These are phyloP conservation scores for Umbelopsis sp. DNA, from an alignment of 192 early-diverging fungal genomes.

Conservation along the genomic window DNA sequence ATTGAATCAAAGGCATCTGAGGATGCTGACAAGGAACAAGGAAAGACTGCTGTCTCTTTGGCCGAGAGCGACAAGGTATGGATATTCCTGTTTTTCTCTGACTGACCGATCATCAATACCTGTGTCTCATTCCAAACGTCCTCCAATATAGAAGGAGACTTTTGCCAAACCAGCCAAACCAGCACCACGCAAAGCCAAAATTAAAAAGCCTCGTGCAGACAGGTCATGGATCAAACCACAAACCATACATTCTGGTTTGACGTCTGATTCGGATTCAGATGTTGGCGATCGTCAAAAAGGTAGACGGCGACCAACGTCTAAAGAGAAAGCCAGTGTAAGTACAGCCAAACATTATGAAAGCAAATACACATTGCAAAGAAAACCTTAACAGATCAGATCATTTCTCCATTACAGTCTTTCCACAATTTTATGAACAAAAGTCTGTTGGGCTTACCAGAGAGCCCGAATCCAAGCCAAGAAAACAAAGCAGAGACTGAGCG, in stretches of 20 bases:
- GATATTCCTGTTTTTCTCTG: too few relatives aligned
- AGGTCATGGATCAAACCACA: conserved; percentile 19
- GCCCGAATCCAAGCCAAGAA: background rate
- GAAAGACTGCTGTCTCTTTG: too few relatives aligned
- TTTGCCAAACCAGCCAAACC: conserved; percentile 6
- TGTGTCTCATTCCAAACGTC: background rate
- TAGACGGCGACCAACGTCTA: background rate
- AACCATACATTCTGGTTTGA: conserved; percentile 2
- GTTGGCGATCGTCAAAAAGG: conserved; percentile 13
- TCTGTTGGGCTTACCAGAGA: background rate
- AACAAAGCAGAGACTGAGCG: background rate
- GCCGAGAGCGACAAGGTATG: too few relatives aligned
- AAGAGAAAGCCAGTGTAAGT: background rate
- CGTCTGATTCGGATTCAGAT: conserved; percentile 10
- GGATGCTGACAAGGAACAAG: too few relatives aligned
- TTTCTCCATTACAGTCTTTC: background rate
- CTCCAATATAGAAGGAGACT: background rate
- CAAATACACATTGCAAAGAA: too few relatives aligned
- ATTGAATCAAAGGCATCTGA: too few relatives aligned
- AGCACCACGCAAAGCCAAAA: background rate
- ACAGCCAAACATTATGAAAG: too few relatives aligned
- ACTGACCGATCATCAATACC: too few relatives aligned
- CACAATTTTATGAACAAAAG: conserved; percentile 9
- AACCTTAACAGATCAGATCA: too few relatives aligned
- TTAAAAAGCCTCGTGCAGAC: conserved; percentile 10